Evolutionary conservation across 2,329 filamentous ascomycete species (phyloP), one percentile per base, ranked within the genome.

Genomic region (Cordyceps cicadae): DNA sequence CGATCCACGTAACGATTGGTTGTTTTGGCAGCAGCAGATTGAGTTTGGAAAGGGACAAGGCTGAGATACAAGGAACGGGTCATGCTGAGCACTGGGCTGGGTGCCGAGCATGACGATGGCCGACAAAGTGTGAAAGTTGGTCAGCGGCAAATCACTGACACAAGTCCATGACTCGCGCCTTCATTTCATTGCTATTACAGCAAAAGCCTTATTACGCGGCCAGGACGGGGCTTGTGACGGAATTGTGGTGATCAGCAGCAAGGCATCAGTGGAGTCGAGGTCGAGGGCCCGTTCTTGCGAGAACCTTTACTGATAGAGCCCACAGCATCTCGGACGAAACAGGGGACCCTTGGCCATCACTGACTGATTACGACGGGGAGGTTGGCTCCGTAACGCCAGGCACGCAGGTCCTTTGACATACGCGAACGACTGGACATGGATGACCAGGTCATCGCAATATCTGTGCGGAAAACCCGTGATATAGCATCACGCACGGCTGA

Each of bases 261-360:
- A 54, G 52, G 52, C 52, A 45, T 29, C 37, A 32, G 52, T 54
- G 52, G 52, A 45, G 52, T 29, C 17, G 17, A 6, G 24, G 52
- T 29, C 17, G 17, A 6, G 24, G 52, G 17, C n/a, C 51, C 39
- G 32, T 54, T 52, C 50, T 45, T 54, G 24, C 39, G 12, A 54
- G 50, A 32, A 37, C 32, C 41, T 43, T 8, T 7, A 29, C 24
- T 24, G 24, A 17, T 15, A 15, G 5, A 43, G 32, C n/a, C 19
- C 51, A 43, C 39, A 43, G 24, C 39, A 54, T 54, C 52, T 54
- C 52, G 52, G 52, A 54, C 26, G 52, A 54, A 54, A 45, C 52
- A 54, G 52, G 52, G 52, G 29, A 54, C 52, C 52, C 52, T 54
- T 53, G 51, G 34, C 34, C 51, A 34, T 53, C 51, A 53, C 24